These are phyloP conservation scores for Thymus mandschuricus DNA, from an alignment of 257 asterid species.

Conservation along the genomic window DNA sequence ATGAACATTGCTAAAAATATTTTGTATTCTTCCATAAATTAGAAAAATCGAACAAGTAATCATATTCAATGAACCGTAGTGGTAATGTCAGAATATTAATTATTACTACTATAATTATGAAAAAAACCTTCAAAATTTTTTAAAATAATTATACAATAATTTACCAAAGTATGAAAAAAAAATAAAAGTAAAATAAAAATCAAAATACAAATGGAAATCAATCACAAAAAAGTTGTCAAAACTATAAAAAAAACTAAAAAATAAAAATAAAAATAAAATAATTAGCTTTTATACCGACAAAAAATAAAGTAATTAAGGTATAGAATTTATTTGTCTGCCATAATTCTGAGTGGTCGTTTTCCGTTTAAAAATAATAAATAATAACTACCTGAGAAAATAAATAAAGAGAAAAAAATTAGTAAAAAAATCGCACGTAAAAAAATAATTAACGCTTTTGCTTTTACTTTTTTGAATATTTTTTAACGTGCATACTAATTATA, in stretches of 20 bases:
- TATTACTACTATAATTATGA: background rate
- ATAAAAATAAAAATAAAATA: background rate
- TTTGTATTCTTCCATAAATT: slow-evolving; percentile 10
- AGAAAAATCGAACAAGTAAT: background rate
- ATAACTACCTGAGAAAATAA: slow-evolving; percentile 16
- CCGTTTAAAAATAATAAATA: slow-evolving; percentile 23
- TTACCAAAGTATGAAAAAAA: no score
- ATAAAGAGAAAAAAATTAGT: background rate
- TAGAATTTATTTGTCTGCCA: slow-evolving; percentile 48
- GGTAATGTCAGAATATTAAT: background rate
- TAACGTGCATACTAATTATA: background rate
- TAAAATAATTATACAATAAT: background rate
- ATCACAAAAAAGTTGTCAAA: no score
- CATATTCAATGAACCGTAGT: slow-evolving; percentile 7
- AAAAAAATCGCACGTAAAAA: background rate
- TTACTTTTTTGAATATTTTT: background rate
- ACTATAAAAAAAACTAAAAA: no score
- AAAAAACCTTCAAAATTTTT: no score
- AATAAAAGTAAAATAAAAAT: no score
- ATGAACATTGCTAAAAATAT: background rate
- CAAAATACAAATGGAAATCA: no score
- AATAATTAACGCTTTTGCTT: background rate
- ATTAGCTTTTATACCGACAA: slow-evolving; percentile 32
- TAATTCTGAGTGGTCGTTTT: slow-evolving; percentile 32
- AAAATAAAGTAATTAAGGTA: slow-evolving; percentile 23